A percentile compares a stretch with the other conserved stretches of the same genome.
Conservation (phyloP, 768 basidiomycete species). For the Suillus variegatus region DNA sequence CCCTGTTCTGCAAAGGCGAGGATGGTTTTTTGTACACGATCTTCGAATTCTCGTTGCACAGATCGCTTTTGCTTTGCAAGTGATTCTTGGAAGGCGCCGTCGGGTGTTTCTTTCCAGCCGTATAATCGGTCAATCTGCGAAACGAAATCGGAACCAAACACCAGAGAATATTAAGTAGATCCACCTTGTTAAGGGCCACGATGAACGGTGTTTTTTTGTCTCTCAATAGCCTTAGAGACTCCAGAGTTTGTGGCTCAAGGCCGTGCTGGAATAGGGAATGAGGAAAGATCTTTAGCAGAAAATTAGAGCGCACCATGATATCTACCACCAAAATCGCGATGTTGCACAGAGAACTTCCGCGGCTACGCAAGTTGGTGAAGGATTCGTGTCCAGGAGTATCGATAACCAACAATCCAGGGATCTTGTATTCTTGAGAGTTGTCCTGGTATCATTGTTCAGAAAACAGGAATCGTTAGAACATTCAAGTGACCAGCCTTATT, state of each 20-base stretch:
- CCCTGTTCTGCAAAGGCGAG: constrained; percentile 98
- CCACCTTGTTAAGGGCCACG: constrained; percentile 94
- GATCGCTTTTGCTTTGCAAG: constrained; percentile 76
- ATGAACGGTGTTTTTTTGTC: constrained; percentile 98
- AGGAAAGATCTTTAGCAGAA: neutral
- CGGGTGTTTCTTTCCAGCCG: constrained; percentile 88
- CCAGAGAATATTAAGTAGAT: constrained; percentile 3
- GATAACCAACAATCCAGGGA: constrained; percentile 93
- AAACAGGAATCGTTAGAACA: constrained; percentile 3
- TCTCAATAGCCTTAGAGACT: constrained; percentile 88
- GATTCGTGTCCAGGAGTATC: constrained; percentile 99
- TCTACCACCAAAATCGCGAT: constrained; percentile 99
- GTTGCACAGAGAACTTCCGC: constrained; percentile 97
- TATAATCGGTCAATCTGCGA: constrained; percentile 95
- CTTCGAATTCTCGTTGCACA: constrained; percentile 91
- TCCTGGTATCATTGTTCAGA: constrained; percentile 47
- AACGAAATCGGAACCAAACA: constrained; percentile 12
- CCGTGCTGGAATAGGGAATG: constrained; percentile 67
- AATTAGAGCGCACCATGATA: constrained; percentile 72
- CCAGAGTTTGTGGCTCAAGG: constrained; percentile 95
- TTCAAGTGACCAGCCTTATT: constrained; percentile 59
- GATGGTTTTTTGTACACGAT: constrained; percentile 80
- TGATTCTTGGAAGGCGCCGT: constrained; percentile 91
- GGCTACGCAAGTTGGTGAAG: constrained; percentile 93
- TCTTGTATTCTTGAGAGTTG: constrained; percentile 87